These are phyloP conservation scores for Ramaria sp. DNA, from an alignment of 768 basidiomycete species.

Conservation along the genomic window DNA sequence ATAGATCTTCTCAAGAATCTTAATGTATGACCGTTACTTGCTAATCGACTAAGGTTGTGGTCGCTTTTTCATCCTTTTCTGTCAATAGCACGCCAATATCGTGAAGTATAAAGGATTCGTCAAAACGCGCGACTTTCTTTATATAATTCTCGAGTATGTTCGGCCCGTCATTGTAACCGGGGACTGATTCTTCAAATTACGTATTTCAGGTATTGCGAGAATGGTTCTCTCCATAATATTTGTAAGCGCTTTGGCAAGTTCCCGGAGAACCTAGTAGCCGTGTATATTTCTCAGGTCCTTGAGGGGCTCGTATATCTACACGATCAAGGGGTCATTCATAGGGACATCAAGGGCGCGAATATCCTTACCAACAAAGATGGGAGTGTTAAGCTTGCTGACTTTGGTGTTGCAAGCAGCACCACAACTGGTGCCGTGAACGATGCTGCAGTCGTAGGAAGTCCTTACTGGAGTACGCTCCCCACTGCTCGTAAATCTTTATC, in stretches of 20 bases:
- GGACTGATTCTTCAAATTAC: background rate
- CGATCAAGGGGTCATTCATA: slow-evolving; percentile 98
- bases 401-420: slow-evolving; percentile 84
- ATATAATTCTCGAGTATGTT: slow-evolving; percentile 89
- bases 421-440: slow-evolving; percentile 67
- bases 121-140: slow-evolving; percentile 86
- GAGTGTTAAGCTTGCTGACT: slow-evolving; percentile 96
- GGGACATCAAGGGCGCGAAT: slow-evolving; percentile 98
- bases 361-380: slow-evolving; percentile 99
- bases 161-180: background rate
- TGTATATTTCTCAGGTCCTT: slow-evolving; percentile 93
- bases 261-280: slow-evolving; percentile 90
- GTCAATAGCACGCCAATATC: slow-evolving; percentile 79
- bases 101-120: slow-evolving; percentile 99
- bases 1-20: slow-evolving; percentile 97
- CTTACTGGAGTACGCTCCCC: slow-evolving; percentile 83
- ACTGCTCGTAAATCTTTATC: background rate
- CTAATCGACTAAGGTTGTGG: slow-evolving; percentile 1
- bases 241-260: slow-evolving; percentile 98
- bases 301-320: slow-evolving; percentile 95
- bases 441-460: slow-evolving; percentile 91
- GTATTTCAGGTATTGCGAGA: slow-evolving; percentile 81
- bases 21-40: slow-evolving; percentile 43
- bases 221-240: slow-evolving; percentile 91
- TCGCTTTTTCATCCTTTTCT: background rate